Conservation (phyloP, 768 basidiomycete genomes). For the Amanita exitialis region DNA sequence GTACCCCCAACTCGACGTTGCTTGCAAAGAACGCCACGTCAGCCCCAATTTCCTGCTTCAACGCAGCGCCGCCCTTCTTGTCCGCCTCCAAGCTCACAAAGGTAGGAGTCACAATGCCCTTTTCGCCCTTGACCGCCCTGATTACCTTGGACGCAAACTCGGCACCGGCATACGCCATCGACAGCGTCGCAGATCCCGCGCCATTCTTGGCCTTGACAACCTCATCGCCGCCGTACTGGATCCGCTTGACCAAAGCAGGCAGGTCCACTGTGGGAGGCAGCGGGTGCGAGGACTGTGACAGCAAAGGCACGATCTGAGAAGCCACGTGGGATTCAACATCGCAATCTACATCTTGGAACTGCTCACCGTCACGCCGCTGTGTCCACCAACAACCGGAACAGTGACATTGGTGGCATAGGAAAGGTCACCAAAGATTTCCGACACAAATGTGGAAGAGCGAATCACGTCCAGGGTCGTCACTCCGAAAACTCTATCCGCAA, state of each 20-base stretch:
- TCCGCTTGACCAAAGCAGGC: conserved; percentile 66
- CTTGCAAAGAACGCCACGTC: conserved; percentile 85
- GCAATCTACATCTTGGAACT: neutral
- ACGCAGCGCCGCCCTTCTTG: conserved; percentile 54
- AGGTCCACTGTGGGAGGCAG: conserved; percentile 48
- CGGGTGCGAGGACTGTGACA: conserved; percentile 80
- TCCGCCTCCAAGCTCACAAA: conserved; percentile 78
- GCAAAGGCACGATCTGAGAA: conserved; percentile 77
- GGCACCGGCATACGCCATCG: conserved; percentile 93
- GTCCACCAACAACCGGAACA: conserved; percentile 92
- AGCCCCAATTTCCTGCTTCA: conserved; percentile 68
- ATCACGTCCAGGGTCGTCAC: conserved; percentile 97
- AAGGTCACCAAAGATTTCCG: conserved; percentile 62
- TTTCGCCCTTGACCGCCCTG: conserved; percentile 79
- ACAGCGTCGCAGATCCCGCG: conserved; percentile 90
- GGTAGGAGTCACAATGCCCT: conserved; percentile 74
- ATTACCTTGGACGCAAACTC: conserved; percentile 82
- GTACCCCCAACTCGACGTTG: conserved; percentile 80
- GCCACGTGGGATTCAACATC: neutral
- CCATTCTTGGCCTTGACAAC: conserved; percentile 98
- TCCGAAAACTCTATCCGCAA: conserved; percentile 70
- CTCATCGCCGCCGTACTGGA: conserved; percentile 95
- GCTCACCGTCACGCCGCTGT: conserved; percentile 82
- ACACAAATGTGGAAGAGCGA: conserved; percentile 93
- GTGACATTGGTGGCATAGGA: conserved; percentile 49